These are phyloP conservation scores for Ascochyta pisi DNA, from an alignment of 2,329 filamentous ascomycete species.

Conservation along the genomic window DNA sequence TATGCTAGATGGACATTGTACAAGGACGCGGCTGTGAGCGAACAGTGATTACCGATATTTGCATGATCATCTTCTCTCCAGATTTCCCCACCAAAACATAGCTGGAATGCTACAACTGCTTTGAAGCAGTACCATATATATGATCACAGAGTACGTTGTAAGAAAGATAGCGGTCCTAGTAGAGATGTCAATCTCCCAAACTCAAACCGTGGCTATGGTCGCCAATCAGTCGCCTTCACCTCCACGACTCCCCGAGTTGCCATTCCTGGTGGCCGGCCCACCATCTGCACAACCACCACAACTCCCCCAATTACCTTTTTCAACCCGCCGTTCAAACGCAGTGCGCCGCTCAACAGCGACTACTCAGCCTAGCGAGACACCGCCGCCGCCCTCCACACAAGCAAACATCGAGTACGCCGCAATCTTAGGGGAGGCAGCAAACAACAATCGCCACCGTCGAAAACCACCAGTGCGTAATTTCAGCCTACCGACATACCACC, in stretches of 20 bases:
- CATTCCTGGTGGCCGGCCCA: not conserved
- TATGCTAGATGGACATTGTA: not conserved
- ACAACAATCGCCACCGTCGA: not conserved
- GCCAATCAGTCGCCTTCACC: not conserved
- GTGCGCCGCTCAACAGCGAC: not conserved
- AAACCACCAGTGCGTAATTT: not conserved
- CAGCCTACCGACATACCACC: not conserved
- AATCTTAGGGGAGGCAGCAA: not conserved
- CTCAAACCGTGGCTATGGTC: not conserved
- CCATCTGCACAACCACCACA: not conserved
- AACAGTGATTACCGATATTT: not conserved
- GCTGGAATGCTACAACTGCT: not conserved
- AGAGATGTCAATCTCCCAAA: not conserved
- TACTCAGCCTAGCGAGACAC: not conserved
- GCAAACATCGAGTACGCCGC: not conserved
- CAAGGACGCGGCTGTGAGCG: not conserved
- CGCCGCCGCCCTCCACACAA: not conserved
- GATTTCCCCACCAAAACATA: too few species aligned
- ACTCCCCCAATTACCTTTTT: not conserved
- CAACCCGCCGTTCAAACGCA: not conserved
- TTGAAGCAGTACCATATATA: not conserved
- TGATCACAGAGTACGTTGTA: not conserved
- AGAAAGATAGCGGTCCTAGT: not conserved
- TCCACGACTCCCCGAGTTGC: not conserved
- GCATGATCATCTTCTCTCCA: not conserved